Conservation (phyloP, 495 filamentous ascomycete species). For the Trichoderma virens region DNA sequence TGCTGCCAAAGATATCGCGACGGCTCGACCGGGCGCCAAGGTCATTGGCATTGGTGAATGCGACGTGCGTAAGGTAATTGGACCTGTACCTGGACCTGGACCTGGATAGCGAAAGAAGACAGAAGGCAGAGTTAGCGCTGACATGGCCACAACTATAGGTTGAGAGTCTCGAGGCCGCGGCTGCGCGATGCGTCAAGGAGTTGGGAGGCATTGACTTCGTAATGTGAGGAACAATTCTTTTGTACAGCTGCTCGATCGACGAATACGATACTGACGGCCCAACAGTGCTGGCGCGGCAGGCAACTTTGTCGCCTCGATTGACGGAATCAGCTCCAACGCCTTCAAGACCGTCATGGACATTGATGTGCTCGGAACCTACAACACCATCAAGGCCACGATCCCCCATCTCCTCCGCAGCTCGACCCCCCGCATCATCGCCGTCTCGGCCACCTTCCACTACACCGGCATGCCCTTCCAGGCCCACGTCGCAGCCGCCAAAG, state of each 20-base stretch:
- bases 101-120: no score
- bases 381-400: slow-evolving; percentile 87
- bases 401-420: slow-evolving; percentile 71
- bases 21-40: slow-evolving; percentile 64
- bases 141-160: slow-evolving; percentile 24
- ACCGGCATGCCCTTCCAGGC: slow-evolving; percentile 72
- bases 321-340: slow-evolving; percentile 72
- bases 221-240: no score
- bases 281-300: slow-evolving; percentile 84
- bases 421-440: slow-evolving; percentile 63
- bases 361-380: slow-evolving; percentile 86
- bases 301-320: slow-evolving; percentile 88
- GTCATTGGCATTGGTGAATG: slow-evolving; percentile 79
- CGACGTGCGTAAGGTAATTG: slow-evolving; percentile 61
- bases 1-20: slow-evolving; percentile 72
- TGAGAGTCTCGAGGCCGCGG: slow-evolving; percentile 62
- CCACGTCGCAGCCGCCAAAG: slow-evolving; percentile 85
- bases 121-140: neutral
- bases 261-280: slow-evolving; percentile 12
- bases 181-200: slow-evolving; percentile 68
- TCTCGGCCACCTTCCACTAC: slow-evolving; percentile 87
- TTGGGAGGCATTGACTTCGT: slow-evolving; percentile 85
- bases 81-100: slow-evolving; percentile 12
- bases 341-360: slow-evolving; percentile 97
- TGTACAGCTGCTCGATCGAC: no score